These are phyloP conservation scores for Acanthamoeba royreba DNA, from an alignment of 208 protist genomes.

Conservation along the genomic window DNA sequence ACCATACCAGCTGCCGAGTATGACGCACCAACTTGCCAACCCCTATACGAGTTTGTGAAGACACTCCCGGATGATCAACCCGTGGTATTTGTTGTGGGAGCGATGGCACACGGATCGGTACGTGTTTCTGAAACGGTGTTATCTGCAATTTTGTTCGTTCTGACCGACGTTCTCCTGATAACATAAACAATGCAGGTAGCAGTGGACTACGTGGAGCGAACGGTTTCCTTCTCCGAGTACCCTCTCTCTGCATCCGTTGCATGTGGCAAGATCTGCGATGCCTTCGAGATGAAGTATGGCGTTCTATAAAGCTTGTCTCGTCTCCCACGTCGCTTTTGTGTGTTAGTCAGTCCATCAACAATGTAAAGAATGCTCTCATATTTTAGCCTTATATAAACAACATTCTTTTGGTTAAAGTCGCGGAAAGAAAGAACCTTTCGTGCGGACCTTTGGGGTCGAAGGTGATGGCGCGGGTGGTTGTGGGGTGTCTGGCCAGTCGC, in stretches of 20 bases:
- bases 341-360: neutral
- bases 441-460: too few relatives aligned
- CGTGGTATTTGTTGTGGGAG: constrained; percentile 86
- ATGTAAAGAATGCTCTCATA: too few relatives aligned
- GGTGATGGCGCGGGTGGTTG: too few relatives aligned
- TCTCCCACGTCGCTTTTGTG: neutral
- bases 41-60: constrained; percentile 41
- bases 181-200: constrained; percentile 55
- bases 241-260: constrained; percentile 75
- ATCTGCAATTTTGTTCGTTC: neutral
- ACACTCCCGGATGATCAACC: constrained; percentile 50
- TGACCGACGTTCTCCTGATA: constrained; percentile 29
- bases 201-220: constrained; percentile 78
- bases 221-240: constrained; percentile 85
- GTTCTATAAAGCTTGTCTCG: constrained; percentile 2
- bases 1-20: constrained; percentile 45
- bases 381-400: too few relatives aligned
- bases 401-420: too few relatives aligned
- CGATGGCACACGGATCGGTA: constrained; percentile 78
- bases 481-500: too few relatives aligned
- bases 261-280: constrained; percentile 43
- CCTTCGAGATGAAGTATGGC: constrained; percentile 45
- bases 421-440: too few relatives aligned
- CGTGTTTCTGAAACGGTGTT: neutral
- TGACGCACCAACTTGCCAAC: neutral